Conservation (phyloP, 148 eudicot species). For the Camellia sinensis region DNA sequence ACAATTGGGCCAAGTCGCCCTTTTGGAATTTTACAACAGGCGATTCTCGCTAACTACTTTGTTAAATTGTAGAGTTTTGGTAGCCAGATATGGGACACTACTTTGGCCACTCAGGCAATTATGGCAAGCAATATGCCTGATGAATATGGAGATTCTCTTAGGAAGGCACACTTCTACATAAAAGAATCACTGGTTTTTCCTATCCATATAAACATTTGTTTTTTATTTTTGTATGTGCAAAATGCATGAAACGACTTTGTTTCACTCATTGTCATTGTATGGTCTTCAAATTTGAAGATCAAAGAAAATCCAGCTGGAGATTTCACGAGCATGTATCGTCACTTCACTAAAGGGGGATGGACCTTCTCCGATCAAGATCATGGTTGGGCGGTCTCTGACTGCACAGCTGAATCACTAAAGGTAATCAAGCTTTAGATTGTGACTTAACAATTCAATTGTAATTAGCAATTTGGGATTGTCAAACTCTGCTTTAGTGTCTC, state of each 20-base stretch:
- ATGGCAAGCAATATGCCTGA: constrained; percentile 40
- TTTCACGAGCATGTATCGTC: constrained; percentile 5
- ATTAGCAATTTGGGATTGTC: neutral
- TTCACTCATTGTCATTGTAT: no score
- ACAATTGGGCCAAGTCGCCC: no score
- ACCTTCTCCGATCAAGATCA: neutral
- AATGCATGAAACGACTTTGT: neutral
- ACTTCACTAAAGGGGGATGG: neutral
- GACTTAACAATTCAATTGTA: no score
- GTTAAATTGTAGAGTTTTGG: constrained; percentile 19
- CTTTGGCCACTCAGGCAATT: constrained; percentile 46
- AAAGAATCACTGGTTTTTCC: constrained; percentile 41
- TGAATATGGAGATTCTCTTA: constrained; percentile 44
- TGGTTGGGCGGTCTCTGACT: neutral
- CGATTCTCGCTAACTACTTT: no score
- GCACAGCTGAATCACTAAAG: neutral
- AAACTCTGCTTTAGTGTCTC: no score
- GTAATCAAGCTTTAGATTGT: neutral
- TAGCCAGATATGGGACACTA: neutral
- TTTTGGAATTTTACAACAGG: neutral
- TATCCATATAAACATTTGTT: no score
- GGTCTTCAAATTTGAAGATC: no score
- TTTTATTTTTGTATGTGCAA: neutral
- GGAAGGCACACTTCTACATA: constrained; percentile 37
- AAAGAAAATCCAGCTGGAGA: neutral